Percentiles rank a stretch among this genome's conserved stretches.
Evolutionary conservation across 2,329 filamentous ascomycete species (phyloP).

Genomic region (Calycina marina): DNA sequence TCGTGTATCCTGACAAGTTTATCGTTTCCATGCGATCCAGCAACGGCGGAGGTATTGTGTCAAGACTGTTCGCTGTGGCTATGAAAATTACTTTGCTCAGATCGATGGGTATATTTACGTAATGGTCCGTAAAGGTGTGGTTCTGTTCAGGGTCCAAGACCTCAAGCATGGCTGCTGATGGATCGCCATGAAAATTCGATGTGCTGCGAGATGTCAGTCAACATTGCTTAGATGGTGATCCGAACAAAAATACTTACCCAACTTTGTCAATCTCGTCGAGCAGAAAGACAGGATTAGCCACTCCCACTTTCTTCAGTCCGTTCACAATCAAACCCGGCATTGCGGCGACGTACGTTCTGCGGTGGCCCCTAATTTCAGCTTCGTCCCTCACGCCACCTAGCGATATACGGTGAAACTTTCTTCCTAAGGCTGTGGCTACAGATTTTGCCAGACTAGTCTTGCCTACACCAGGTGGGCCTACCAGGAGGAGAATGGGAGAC

Average conservation of each 20-base stretch:
- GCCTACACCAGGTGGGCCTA: conserved; percentile 85
- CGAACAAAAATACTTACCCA: conserved; percentile 25
- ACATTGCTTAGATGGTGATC: not conserved
- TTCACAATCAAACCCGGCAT: conserved; percentile 95
- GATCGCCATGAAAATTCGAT: conserved; percentile 86
- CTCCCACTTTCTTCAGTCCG: conserved; percentile 86
- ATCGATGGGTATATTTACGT: conserved; percentile 89
- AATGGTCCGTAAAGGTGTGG: conserved; percentile 87
- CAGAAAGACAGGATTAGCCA: conserved; percentile 87
- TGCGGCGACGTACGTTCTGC: conserved; percentile 93
- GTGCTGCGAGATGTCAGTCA: conserved; percentile 29
- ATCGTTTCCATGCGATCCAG: conserved; percentile 97
- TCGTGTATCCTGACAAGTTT: conserved; percentile 85
- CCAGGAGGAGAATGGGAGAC: conserved; percentile 85
- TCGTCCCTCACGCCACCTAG: conserved; percentile 92
- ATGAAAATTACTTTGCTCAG: conserved; percentile 96
- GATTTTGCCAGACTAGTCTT: conserved; percentile 94
- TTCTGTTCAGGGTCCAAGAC: conserved; percentile 97
- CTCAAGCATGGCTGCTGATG: conserved; percentile 93
- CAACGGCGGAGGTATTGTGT: conserved; percentile 87
- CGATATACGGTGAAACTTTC: conserved; percentile 95
- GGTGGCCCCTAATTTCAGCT: conserved; percentile 89
- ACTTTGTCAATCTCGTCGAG: conserved; percentile 98
- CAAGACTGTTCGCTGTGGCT: conserved; percentile 85
- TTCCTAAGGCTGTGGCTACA: conserved; percentile 76